These are phyloP conservation scores for Backusella westeae DNA, from an alignment of 192 early-diverging fungal species.

Conservation along the genomic window DNA sequence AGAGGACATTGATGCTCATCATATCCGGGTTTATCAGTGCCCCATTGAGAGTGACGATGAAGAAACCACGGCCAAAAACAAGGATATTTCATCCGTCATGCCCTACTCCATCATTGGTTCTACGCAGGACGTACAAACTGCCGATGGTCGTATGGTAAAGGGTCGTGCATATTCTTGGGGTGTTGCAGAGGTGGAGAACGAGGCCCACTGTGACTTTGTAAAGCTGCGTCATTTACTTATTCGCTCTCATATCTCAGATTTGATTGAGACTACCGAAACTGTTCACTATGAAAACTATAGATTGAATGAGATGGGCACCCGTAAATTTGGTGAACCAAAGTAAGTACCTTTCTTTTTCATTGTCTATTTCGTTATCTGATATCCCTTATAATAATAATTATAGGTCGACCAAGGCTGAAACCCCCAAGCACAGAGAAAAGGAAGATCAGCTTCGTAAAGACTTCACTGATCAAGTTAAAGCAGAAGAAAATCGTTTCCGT, in stretches of 20 bases:
- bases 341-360: slow-evolving; percentile 16
- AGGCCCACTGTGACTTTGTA: slow-evolving; percentile 94
- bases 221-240: slow-evolving; percentile 87
- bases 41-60: slow-evolving; percentile 80
- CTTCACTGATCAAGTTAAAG: slow-evolving; percentile 96
- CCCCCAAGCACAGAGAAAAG: slow-evolving; percentile 96
- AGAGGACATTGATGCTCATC: slow-evolving; percentile 76
- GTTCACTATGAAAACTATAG: slow-evolving; percentile 95
- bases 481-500: slow-evolving; percentile 97
- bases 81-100: slow-evolving; percentile 84
- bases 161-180: slow-evolving; percentile 94
- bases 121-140: slow-evolving; percentile 76
- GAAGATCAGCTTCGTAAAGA: slow-evolving; percentile 94
- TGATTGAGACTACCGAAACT: slow-evolving; percentile 93
- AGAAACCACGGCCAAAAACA: slow-evolving; percentile 70
- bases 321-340: slow-evolving; percentile 85
- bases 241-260: slow-evolving; percentile 95
- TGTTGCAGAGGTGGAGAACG: slow-evolving; percentile 95
- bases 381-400: background rate
- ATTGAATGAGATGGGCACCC: slow-evolving; percentile 82
- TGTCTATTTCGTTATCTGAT: background rate
- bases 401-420: slow-evolving; percentile 72
- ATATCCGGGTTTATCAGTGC: slow-evolving; percentile 82
- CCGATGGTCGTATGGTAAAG: slow-evolving; percentile 86
- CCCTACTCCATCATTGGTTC: slow-evolving; percentile 95